These are phyloP conservation scores for Pythium rishiriense DNA, from an alignment of 352 stramenopile genomes.

Conservation along the genomic window DNA sequence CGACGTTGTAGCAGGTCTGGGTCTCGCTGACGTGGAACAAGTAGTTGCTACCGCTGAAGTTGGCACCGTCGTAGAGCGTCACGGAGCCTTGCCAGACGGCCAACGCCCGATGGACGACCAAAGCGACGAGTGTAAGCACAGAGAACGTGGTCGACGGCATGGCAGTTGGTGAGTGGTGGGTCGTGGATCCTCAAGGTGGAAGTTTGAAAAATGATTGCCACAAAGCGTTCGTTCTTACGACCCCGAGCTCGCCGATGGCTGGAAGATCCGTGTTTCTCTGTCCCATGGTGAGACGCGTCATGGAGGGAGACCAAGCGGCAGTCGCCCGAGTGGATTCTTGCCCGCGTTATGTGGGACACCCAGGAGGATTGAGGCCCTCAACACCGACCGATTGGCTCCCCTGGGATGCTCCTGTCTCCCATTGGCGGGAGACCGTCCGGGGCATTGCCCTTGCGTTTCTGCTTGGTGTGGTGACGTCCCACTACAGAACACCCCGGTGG, in stretches of 20 bases:
- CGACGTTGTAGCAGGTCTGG: slow-evolving; percentile 5
- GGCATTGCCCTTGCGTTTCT: no score
- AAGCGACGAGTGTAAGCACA: not conserved
- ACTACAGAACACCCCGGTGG: no score
- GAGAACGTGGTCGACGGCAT: not conserved
- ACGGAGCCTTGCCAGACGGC: not conserved
- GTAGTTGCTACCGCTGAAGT: not conserved
- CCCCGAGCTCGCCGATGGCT: no score
- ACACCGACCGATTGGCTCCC: no score
- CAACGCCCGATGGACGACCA: not conserved
- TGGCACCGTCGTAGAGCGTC: not conserved
- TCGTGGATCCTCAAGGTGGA: not conserved
- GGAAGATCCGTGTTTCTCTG: no score
- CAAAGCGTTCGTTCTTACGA: no score
- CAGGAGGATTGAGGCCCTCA: no score
- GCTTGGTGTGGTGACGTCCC: no score
- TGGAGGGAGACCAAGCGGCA: not conserved
- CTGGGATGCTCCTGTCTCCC: no score
- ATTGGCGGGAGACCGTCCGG: no score
- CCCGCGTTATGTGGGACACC: no score
- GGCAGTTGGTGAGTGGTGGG: not conserved
- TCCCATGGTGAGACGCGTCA: no score
- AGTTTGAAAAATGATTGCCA: not conserved
- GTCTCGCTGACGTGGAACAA: slow-evolving; percentile 1
- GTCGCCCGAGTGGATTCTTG: not conserved